These are phyloP conservation scores for Pigoraptor vietnamica DNA, from an alignment of 78 protist genomes.

Conservation along the genomic window DNA sequence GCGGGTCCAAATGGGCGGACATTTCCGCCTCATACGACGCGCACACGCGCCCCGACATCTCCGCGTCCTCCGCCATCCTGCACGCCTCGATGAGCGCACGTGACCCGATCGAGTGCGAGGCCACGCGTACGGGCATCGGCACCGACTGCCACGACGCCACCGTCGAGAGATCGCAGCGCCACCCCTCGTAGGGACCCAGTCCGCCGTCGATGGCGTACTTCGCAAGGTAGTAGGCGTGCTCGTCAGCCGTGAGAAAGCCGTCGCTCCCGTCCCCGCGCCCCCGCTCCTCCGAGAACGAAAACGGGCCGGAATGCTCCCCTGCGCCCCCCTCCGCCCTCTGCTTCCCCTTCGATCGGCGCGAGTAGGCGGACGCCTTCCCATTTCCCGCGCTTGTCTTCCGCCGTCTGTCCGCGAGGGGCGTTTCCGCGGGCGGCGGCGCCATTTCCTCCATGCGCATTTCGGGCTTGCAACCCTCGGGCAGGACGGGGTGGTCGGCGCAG, in stretches of 20 bases:
- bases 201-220: neutral
- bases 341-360: too few relatives aligned
- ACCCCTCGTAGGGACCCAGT: neutral
- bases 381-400: too few relatives aligned
- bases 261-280: neutral
- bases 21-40: neutral
- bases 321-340: neutral
- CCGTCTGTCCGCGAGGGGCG: neutral
- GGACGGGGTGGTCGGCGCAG: neutral
- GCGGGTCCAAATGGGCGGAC: neutral
- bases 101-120: neutral
- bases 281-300: too few relatives aligned
- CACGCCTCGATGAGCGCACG: neutral
- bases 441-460: neutral
- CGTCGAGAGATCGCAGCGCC: neutral
- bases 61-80: neutral
- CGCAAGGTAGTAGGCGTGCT: neutral
- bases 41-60: neutral
- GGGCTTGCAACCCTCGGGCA: neutral
- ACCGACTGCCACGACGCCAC: neutral
- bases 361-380: too few relatives aligned
- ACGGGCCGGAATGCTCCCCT: neutral
- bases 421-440: neutral
- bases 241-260: neutral
- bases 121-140: neutral